Base-by-base conservation (phyloP, 345 rosid genomes). In the Brassica juncea region DNA sequence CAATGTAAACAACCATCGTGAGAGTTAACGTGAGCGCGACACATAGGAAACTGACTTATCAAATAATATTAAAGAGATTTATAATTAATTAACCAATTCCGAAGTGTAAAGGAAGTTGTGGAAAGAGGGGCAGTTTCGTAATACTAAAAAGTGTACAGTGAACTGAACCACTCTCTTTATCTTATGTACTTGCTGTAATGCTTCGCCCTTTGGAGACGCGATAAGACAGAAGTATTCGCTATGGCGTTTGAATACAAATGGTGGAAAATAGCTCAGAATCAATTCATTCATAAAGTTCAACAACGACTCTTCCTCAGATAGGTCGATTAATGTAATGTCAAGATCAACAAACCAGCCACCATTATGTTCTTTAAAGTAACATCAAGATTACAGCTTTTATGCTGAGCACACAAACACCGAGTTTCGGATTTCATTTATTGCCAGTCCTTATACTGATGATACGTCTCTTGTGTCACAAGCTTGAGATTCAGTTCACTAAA, bases 331-430 rank as follows among this genome's bases (percentile, higher is more conserved):
- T 16, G 62, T 8, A 71, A 59, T 21, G 21, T 57, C 66, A 70
- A 70, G 14, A 39, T 11, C 77, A 72, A 66, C 66, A 71, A 71
- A 55, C 72, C 76, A 71, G 70, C 14, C 15, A 78, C 32, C 75
- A 47, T 62, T 70, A 11, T 67, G 37, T 59, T 76, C 27, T 68
- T 76, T 35, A 5, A 9, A 67, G 15, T 9, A 59, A 59, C 31
- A 72, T 44, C 16, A 66, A 68, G 68, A 68, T 68, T 61, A 76
- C 60, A 68, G 62, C 49, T 68, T 5, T 44, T 28, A n/a, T 76
- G 73, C 44, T 69, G 30, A 37, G n/a, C 64, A 79, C 42, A 44
- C 65, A 67, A 44, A 37, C 32, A 35, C 49, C 0, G 1, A 49
- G 21, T 19, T 70, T 66, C n/a, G 9, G 62, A 42, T 11, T 66